A percentile compares a stretch with the other conserved stretches of the same genome.
phyloP scores from a whole-genome alignment of 2,329 filamentous ascomycete genomes.

The Xylaria sp. region DNA sequence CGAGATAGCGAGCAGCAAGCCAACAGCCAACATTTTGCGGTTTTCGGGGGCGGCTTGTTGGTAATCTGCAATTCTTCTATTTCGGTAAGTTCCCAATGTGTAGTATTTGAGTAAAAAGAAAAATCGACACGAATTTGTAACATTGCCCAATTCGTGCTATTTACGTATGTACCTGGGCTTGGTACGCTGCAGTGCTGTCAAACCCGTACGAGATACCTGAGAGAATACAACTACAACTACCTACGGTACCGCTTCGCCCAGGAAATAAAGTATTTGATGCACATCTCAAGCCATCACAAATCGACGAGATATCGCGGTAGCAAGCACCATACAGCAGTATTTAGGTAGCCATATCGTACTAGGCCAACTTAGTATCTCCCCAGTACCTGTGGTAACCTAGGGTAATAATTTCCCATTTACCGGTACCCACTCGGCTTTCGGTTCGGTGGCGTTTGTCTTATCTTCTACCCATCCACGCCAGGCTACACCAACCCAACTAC shows the following conservation, averaged over 20 bases:
- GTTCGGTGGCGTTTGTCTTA: not conserved
- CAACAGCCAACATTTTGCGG: not conserved
- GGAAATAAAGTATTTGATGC: too few relatives aligned
- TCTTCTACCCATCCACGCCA: not conserved
- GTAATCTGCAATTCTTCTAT: not conserved
- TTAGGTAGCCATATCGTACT: too few relatives aligned
- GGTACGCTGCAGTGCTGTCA: too few relatives aligned
- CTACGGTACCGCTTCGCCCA: too few relatives aligned
- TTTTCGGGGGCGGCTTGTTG: not conserved
- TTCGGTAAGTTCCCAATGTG: not conserved
- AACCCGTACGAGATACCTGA: not conserved
- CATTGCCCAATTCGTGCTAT: not conserved
- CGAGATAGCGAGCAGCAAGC: not conserved
- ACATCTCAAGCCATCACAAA: too few relatives aligned
- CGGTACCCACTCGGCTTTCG: not conserved
- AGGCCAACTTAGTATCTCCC: too few relatives aligned
- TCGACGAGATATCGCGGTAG: too few relatives aligned
- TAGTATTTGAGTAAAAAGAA: not conserved
- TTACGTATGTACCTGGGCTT: not conserved
- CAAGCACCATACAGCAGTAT: too few relatives aligned
- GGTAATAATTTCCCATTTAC: constrained; percentile 2
- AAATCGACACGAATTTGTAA: not conserved
- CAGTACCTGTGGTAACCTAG: not conserved
- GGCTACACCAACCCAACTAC: not conserved
- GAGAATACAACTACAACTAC: too few relatives aligned